Base-by-base conservation (phyloP, 306 rosid genomes). In the Prunus dulcis region DNA sequence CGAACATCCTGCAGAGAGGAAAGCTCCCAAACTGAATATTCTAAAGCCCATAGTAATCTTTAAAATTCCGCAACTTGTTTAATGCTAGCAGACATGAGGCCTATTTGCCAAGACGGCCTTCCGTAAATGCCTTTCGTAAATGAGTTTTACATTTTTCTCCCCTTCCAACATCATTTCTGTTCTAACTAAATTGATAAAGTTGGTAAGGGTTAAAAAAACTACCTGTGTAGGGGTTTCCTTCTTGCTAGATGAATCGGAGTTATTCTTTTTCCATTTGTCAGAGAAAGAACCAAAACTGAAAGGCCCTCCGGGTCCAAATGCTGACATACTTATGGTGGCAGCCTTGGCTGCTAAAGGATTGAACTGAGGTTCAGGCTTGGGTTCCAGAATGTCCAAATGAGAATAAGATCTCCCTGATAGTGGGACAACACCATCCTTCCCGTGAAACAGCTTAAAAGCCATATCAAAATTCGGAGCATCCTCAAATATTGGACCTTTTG, bases 361-460 rank as follows among this genome's bases (percentile, higher is more conserved):
- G 87, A 93, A 90, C 71, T 34, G 41, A 34, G 41, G 41, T 34
- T 34, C 41, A 5, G 41, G 41, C 41, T 34, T 34, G 41, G 41
- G 41, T 34, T 34, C 41, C 41, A 34, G 41, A 34, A 19, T 23
- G 57, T 80, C 82, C 47, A 11, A 53, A 45, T 61, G 72, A 67
- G 78, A 65, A 34, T 73, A 69, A 28, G 84, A 82, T 81, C 78
- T 81, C 73, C 82, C 93, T 15, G 85, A 84, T 25, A 93, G 93
- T 22, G 98, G 98, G 58, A 93, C 67, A 7, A 93, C 83, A 23
- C 98, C 96, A 72, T 93, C 87, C 80, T 89, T 93, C 81, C 96
- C 98, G 76, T 90, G 98, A 77, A 93, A 93, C 30, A 93, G 87
- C 79, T 88, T 87, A 84, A 90, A 93, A 20, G 96, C 90, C 49